phyloP scores from a whole-genome alignment of 345 rosid genomes.

The Corchorus olitorius region DNA sequence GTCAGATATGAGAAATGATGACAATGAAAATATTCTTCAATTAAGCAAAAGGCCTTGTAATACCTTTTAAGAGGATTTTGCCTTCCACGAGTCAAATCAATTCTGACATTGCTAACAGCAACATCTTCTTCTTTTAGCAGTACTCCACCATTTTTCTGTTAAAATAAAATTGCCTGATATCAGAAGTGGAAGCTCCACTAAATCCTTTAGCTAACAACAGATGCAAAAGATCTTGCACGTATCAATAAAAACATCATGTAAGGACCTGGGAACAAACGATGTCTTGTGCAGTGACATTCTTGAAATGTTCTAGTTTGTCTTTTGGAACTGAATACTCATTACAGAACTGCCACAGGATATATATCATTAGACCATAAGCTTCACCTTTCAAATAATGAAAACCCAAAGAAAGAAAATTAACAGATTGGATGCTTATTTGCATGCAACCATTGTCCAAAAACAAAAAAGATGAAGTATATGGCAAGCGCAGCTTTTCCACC shows the following conservation, averaged over 20 bases:
- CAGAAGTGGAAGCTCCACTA: conserved; percentile 6
- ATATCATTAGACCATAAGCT: conserved; percentile 5
- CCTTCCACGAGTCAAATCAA: conserved; percentile 90
- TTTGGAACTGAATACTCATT: conserved; percentile 94
- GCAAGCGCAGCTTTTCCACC: conserved; percentile 38
- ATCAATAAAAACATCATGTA: background rate
- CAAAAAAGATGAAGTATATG: conserved; percentile 1
- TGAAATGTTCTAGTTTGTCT: conserved; percentile 77
- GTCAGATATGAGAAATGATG: conserved; percentile 1
- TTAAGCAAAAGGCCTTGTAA: conserved; percentile 14
- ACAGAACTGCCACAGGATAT: conserved; percentile 68
- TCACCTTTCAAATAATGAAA: background rate
- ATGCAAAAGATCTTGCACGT: background rate
- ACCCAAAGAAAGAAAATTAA: background rate
- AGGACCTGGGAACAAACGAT: conserved; percentile 91
- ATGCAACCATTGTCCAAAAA: background rate
- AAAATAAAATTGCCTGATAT: conserved; percentile 19
- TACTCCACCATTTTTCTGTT: conserved; percentile 66
- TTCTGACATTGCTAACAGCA: conserved; percentile 76
- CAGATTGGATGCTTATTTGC: background rate
- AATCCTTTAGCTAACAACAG: background rate
- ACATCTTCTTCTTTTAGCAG: conserved; percentile 75
- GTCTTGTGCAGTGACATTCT: conserved; percentile 77
- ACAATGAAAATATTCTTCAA: conserved; percentile 3
- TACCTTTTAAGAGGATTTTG: conserved; percentile 91